Percentiles rank a stretch among this genome's conserved stretches.
phyloP scores from a whole-genome alignment of 257 asterid species.

The Oldenlandia corymbosa region DNA sequence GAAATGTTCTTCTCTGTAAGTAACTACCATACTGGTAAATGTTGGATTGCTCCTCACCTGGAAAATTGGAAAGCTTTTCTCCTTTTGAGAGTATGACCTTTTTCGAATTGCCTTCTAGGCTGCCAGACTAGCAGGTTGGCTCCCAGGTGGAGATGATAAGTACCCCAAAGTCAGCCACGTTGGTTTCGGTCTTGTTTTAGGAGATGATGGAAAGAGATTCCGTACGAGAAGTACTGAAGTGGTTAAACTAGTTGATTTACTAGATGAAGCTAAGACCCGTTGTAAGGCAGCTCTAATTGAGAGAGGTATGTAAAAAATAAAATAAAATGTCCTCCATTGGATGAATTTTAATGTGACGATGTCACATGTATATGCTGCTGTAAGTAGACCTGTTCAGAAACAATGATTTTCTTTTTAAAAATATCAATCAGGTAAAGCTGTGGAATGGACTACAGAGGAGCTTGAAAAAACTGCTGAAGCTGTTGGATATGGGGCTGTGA shows the following conservation, averaged over 20 bases:
- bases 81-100: slow-evolving; percentile 13
- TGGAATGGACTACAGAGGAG: slow-evolving; percentile 80
- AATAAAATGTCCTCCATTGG: neutral
- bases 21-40: slow-evolving; percentile 10
- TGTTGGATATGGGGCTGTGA: slow-evolving; percentile 93
- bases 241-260: slow-evolving; percentile 79
- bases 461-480: slow-evolving; percentile 93
- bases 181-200: slow-evolving; percentile 89
- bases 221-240: slow-evolving; percentile 91
- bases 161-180: slow-evolving; percentile 83
- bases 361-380: neutral
- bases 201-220: slow-evolving; percentile 88
- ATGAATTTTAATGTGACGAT: neutral
- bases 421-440: slow-evolving; percentile 57
- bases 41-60: neutral
- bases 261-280: slow-evolving; percentile 82
- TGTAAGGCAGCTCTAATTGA: slow-evolving; percentile 65
- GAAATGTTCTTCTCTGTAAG: slow-evolving; percentile 89
- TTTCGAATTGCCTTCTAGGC: slow-evolving; percentile 50
- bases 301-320: slow-evolving; percentile 68
- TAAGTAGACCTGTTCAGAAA: too few relatives aligned
- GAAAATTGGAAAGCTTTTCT: neutral
- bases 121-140: slow-evolving; percentile 87
- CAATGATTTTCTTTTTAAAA: neutral
- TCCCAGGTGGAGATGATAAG: slow-evolving; percentile 58